Evolutionary conservation across 139 green algal genomes (phyloP).

Genomic region (Chlamydomonas applanata): DNA sequence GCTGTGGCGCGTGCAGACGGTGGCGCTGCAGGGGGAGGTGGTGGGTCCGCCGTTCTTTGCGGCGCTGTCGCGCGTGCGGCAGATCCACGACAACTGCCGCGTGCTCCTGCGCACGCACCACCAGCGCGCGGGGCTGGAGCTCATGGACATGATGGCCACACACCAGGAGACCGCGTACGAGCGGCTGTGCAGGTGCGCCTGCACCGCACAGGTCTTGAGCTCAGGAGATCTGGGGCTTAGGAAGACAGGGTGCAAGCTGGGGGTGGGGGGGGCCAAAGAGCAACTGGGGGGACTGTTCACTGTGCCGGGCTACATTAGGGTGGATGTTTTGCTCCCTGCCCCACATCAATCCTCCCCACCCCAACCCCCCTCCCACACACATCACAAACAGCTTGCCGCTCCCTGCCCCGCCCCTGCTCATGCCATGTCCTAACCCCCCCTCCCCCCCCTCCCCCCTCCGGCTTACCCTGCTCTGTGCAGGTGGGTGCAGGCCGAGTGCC

Average conservation of each 20-base stretch:
- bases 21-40: constrained; percentile 56
- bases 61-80: constrained; percentile 79
- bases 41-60: constrained; percentile 84
- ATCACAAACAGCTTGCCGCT: too few relatives aligned
- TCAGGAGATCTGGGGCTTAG: too few relatives aligned
- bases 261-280: too few relatives aligned
- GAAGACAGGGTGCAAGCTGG: too few relatives aligned
- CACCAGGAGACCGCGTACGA: constrained; percentile 96
- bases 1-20: constrained; percentile 26
- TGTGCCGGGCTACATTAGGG: too few relatives aligned
- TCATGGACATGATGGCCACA: constrained; percentile 95
- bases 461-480: constrained; percentile 31
- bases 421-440: not conserved
- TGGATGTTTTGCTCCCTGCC: too few relatives aligned
- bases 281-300: too few relatives aligned
- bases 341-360: too few relatives aligned
- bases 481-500: constrained; percentile 94
- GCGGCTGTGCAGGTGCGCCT: constrained; percentile 80
- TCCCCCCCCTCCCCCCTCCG: not conserved
- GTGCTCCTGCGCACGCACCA: constrained; percentile 52
- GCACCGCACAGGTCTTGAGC: too few relatives aligned
- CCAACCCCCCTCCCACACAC: not conserved
- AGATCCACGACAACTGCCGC: constrained; percentile 91
- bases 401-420: too few relatives aligned
- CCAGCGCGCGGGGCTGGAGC: constrained; percentile 93